Percentiles rank a stretch among this genome's conserved stretches.
Evolutionary conservation across 345 rosid species (phyloP).

Genomic region (Raphanus raphanistrum): DNA sequence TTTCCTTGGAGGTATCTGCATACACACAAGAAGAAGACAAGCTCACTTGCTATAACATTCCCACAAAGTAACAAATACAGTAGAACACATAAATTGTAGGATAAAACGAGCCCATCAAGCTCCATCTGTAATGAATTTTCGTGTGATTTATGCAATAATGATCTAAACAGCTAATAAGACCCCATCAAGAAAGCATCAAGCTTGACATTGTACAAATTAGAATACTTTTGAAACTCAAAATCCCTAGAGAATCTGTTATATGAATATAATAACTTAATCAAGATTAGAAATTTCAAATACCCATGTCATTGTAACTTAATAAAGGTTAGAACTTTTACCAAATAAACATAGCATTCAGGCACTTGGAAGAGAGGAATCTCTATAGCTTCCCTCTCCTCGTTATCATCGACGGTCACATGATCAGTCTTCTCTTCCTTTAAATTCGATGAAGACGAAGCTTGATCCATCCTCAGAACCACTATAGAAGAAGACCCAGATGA

Average conservation of each 20-base stretch:
- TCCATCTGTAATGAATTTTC: neutral
- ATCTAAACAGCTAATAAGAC: neutral
- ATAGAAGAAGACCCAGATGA: neutral
- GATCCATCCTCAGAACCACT: constrained; percentile 34
- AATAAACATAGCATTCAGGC: constrained; percentile 88
- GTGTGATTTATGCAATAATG: too few species aligned
- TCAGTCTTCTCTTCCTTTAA: constrained; percentile 47
- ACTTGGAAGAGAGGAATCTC: constrained; percentile 87
- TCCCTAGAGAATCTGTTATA: neutral
- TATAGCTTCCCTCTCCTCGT: constrained; percentile 58
- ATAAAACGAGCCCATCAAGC: constrained; percentile 2
- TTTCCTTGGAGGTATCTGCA: constrained; percentile 99
- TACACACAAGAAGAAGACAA: constrained; percentile 27
- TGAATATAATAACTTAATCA: neutral
- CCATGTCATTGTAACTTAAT: neutral
- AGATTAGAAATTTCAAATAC: constrained; percentile 12
- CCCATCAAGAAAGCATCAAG: constrained; percentile 8
- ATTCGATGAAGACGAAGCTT: constrained; percentile 33
- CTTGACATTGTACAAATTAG: neutral
- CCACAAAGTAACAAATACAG: neutral
- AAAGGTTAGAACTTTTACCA: constrained; percentile 46
- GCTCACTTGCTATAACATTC: constrained; percentile 4
- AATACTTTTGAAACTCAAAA: neutral
- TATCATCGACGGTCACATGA: constrained; percentile 38
- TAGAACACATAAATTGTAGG: neutral